These are phyloP conservation scores for Funneliformis geosporum DNA, from an alignment of 192 early-diverging fungal genomes.

Conservation along the genomic window DNA sequence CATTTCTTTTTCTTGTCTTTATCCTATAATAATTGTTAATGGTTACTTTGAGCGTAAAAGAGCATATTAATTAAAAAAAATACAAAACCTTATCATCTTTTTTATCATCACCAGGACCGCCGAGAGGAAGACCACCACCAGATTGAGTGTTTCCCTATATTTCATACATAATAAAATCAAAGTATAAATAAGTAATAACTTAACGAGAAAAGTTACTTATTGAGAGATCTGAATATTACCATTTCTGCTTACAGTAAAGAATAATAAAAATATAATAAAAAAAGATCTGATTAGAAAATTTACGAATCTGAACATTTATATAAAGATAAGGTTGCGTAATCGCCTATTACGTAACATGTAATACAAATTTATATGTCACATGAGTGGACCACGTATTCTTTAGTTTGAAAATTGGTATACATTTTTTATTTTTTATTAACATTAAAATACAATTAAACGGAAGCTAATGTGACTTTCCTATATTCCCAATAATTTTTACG, in stretches of 20 bases:
- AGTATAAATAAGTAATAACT: background rate
- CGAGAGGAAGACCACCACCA: conserved; percentile 66
- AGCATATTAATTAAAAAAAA: background rate
- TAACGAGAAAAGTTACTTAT: background rate
- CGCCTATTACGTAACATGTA: background rate
- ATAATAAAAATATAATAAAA: background rate
- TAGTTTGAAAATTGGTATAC: too few relatives aligned
- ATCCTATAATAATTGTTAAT: conserved; percentile 41
- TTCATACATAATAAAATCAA: background rate
- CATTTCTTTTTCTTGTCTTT: conserved; percentile 95
- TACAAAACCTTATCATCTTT: conserved; percentile 55
- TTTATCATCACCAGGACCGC: conserved; percentile 45
- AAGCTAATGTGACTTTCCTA: conserved; percentile 35
- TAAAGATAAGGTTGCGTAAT: background rate
- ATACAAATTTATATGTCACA: background rate
- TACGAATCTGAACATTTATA: background rate
- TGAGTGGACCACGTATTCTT: background rate
- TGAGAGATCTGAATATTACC: background rate
- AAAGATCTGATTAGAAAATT: background rate
- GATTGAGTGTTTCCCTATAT: conserved; percentile 86
- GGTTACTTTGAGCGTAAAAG: background rate
- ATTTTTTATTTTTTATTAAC: too few relatives aligned
- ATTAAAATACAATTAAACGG: background rate
- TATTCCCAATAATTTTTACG: conserved; percentile 71
- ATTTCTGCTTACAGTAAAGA: background rate